Base-by-base conservation (phyloP, 306 rosid genomes). In the Cucurbita moschata region DNA sequence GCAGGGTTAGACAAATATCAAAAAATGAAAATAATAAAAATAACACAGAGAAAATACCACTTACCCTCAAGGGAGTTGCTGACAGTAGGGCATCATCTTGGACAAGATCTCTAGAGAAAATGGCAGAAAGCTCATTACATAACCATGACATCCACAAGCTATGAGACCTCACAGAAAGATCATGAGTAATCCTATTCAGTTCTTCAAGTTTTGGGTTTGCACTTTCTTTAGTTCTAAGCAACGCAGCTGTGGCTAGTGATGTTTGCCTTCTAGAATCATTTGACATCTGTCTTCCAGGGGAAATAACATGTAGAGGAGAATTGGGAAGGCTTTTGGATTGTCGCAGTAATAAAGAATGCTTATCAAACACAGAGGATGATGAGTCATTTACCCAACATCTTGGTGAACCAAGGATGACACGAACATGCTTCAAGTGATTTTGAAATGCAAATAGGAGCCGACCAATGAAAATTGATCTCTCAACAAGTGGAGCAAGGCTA, bases 131-230 rank as follows among this genome's bases (percentile, higher is more conserved):
- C 82, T 91, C 97, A 65, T 91, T 83, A 11, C 91, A 87, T 70
- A 91, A 75, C 97, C 97, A 91, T 61, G 81, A 80, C 83, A 91
- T 94, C 99, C 99, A 94, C 79, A 94, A 80, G 81, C 82, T 79
- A 77, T 91, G 86, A 39, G 99, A 91, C 85, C 88, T 88, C 53
- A 94, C 82, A 73, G 88, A 87, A 79, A 94, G 99, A 80, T 94
- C 92, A 56, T 82, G 89, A 65, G 87, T 85, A 66, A 83, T 73
- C 59, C 80, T 83, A 76, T 59, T 81, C 72, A 94, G 83, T 86
- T 91, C 91, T 83, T 88, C 97, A 68, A 91, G 82, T 82, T 94
- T 89, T 51, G 80, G 87, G 84, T 87, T 91, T 77, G 87, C 85
- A 78, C 86, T 86, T 83, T 94, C 97, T 77, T 77, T 79, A 0